Conservation (phyloP, 2,329 filamentous ascomycete genomes). For the Fusarium coicis region DNA sequence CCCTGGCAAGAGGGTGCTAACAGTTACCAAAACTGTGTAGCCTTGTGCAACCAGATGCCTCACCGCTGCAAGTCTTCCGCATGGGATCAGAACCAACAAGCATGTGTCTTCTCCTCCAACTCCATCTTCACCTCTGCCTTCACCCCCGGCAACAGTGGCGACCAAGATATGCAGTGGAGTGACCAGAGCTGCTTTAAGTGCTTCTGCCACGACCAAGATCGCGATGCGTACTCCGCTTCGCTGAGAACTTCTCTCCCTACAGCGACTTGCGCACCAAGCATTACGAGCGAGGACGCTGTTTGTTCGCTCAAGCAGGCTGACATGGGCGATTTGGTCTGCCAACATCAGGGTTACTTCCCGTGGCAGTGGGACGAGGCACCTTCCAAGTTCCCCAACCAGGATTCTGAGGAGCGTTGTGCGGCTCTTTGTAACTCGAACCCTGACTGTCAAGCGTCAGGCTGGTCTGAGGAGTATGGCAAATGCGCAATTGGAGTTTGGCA, state of each 20-base stretch:
- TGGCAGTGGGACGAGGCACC: neutral
- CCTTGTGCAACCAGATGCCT: slow-evolving; percentile 18
- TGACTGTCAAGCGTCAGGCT: neutral
- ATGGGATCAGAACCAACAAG: neutral
- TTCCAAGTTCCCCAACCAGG: slow-evolving; percentile 1
- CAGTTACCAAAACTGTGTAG: neutral
- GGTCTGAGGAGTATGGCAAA: neutral
- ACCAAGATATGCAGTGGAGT: neutral
- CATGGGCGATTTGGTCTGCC: neutral
- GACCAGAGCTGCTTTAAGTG: slow-evolving; percentile 17
- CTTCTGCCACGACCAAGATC: slow-evolving; percentile 7
- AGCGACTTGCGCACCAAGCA: neutral
- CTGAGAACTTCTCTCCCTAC: neutral
- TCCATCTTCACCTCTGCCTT: neutral
- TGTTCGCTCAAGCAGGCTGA: neutral
- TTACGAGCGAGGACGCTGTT: neutral
- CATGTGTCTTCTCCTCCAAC: slow-evolving; percentile 5
- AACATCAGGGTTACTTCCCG: slow-evolving; percentile 2
- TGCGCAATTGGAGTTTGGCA: neutral
- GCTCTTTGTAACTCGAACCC: slow-evolving; percentile 16
- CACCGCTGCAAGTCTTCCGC: slow-evolving; percentile 9
- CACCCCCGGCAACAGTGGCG: neutral
- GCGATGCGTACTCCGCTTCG: neutral
- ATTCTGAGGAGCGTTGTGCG: neutral
- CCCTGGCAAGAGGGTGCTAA: neutral